Evolutionary conservation across 495 filamentous ascomycete genomes (phyloP).

Genomic region (Xylaria scruposa): DNA sequence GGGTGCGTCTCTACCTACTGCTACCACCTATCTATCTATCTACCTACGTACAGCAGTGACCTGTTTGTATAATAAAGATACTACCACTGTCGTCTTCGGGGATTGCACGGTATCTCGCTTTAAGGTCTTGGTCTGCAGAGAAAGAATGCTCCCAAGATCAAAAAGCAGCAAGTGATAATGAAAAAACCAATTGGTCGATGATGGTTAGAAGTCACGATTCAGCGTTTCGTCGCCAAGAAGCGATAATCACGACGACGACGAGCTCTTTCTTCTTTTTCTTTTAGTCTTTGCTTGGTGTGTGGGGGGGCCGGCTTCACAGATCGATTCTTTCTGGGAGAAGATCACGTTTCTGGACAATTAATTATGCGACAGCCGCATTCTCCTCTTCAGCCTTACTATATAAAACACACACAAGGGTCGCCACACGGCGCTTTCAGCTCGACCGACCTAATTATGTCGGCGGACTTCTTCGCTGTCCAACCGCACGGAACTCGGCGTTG

Average conservation of each 20-base stretch:
- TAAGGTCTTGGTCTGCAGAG: conserved; percentile 1
- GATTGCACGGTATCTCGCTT: neutral
- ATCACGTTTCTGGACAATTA: neutral
- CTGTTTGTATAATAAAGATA: too few relatives aligned
- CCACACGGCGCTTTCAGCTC: neutral
- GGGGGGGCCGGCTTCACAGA: neutral
- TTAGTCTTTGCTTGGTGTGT: neutral
- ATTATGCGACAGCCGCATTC: neutral
- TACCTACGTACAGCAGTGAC: too few relatives aligned
- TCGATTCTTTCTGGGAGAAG: too few relatives aligned
- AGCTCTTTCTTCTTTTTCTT: neutral
- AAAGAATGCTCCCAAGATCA: neutral
- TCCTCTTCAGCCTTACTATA: neutral
- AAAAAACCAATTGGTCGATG: neutral
- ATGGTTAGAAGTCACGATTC: neutral
- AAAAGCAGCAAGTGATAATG: neutral
- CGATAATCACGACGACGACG: neutral
- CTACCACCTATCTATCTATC: neutral
- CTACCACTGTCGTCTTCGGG: neutral
- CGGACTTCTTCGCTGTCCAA: neutral
- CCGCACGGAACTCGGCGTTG: neutral
- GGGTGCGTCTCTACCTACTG: neutral
- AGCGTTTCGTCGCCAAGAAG: neutral
- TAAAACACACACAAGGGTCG: neutral
- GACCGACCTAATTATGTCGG: neutral